Percentiles rank a stretch among this genome's conserved stretches.
Conservation (phyloP, 805 yeast species). For the Candida maesae region DNA sequence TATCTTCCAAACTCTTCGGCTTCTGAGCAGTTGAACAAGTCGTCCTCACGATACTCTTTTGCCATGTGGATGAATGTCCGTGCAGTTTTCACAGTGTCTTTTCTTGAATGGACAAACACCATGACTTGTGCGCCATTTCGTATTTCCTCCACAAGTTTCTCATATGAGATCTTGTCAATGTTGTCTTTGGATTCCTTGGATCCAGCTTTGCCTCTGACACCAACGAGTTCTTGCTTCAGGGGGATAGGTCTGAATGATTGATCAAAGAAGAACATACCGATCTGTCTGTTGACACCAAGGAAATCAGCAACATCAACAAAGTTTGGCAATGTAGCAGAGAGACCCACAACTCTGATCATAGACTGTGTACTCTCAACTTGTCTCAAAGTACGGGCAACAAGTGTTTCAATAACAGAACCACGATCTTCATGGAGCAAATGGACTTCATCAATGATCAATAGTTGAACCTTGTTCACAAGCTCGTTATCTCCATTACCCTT, state of each 20-base stretch:
- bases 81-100: slow-evolving; percentile 86
- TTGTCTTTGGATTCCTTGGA: slow-evolving; percentile 63
- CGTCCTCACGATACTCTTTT: slow-evolving; percentile 51
- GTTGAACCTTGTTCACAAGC: slow-evolving; percentile 74
- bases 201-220: slow-evolving; percentile 85
- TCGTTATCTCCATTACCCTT: slow-evolving; percentile 88
- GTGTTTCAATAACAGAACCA: slow-evolving; percentile 94
- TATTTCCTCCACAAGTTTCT: slow-evolving; percentile 66
- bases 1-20: slow-evolving; percentile 40
- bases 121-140: slow-evolving; percentile 80
- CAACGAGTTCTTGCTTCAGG: slow-evolving; percentile 78
- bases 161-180: slow-evolving; percentile 72
- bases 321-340: slow-evolving; percentile 92
- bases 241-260: slow-evolving; percentile 93
- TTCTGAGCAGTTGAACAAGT: slow-evolving; percentile 54
- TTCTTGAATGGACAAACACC: slow-evolving; percentile 95
- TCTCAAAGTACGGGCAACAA: slow-evolving; percentile 89
- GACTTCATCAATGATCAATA: slow-evolving; percentile 92
- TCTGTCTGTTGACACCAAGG: slow-evolving; percentile 81
- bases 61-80: slow-evolving; percentile 68
- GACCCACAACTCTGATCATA: slow-evolving; percentile 89
- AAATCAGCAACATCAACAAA: slow-evolving; percentile 93
- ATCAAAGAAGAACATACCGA: slow-evolving; percentile 94
- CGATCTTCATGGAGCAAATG: slow-evolving; percentile 96
- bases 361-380: slow-evolving; percentile 94